Base-by-base conservation (phyloP, 352 stramenopile species). In the Aphanomyces cochlioides region DNA sequence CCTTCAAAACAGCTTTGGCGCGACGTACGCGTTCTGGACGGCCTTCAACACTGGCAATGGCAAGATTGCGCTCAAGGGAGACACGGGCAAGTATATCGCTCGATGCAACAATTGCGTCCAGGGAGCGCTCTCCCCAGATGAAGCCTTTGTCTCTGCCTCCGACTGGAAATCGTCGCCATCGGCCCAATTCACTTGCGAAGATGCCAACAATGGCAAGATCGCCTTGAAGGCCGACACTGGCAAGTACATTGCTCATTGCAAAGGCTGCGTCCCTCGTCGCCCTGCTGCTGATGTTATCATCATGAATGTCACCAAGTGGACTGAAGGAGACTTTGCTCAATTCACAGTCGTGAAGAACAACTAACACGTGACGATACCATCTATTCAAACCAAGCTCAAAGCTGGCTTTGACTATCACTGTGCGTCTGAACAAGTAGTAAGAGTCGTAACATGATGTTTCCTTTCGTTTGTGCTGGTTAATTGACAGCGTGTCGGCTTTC, bases 21-120 rank as follows among this genome's bases (percentile, higher is more conserved):
- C 43, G 1, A n/a, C 43, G 17, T 50, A 50, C 43, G 43, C 43
- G 10, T n/a, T n/a, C 10, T 50, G 43, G 43, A 50, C 10, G 43
- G 43, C 2, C 43, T 1, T 50, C 43, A 50, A 50, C 43, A 50
- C 47, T 19, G 47, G 47, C 41, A 67, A 67, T 15, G 60, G 60
- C 60, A 67, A 67, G 47, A n/a, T 67, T 12, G 60, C 60, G 41
- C 43, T 50, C 43, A 12, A 50, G 17, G 43, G 10, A 12, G 43
- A 50, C 43, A 50, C 43, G 43, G 17, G 17, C 10, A 12, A 50
- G 43, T 50, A 3, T n/a, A 1, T 50, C 43, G 10, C 43, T n/a
- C 43, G 17, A n/a, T 50, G 43, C 43, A 50, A n/a, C 17, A n/a
- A n/a, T n/a, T 50, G 43, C 17, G 43, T n/a, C 43, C 43, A 12